Evolutionary conservation across 768 basidiomycete species (phyloP), one percentile per base, ranked within the genome.

Genomic region (Podaxis mareebaensis): DNA sequence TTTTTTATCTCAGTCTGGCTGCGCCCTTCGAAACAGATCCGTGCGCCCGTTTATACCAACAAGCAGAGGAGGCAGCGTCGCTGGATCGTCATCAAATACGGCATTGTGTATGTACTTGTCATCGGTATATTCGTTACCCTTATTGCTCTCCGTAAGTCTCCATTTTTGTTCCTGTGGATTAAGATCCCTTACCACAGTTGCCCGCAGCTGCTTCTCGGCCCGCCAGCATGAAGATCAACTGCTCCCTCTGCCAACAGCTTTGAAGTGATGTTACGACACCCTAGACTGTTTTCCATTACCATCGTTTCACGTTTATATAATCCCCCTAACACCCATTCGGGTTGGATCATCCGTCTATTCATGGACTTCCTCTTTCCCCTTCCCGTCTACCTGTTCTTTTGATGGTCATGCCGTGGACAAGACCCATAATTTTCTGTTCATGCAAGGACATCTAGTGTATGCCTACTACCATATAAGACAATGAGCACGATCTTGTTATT

Each of bases 1-100:
- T 59, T 53, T 60, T 22, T 17, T 40, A 53, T 56, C 58, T 11
- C 68, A 93, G 92, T 98, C 83, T 99, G 97, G 96, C 80, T 99
- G 53, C 88, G 92, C 24, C 95, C 94, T 22, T 95, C 93, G 59
- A 93, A 93, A 73, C 95, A 96, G 76, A 96, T 96, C 66, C 91
- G 93, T 52, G 88, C 95, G 2, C 95, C 95, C 0, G 78, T 98
- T 68, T 98, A 93, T 76, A 91, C 90, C 53, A 83, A 93, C 73
- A 94, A 93, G 76, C 91, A 95, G 77, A 91, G 90, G 76, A 86
- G 86, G 73, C 93, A 95, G 72, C 89, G 96, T 58, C 88, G 94
- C 61, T 90, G 89, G 84, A 95, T 96, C 69, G 93, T 93, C 66
- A 81, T 92, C 75, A 91, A 88, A 76, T 96, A 96, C 68, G 90